Conservation (phyloP, 208 protist species). For the Trypanosoma theileri region DNA sequence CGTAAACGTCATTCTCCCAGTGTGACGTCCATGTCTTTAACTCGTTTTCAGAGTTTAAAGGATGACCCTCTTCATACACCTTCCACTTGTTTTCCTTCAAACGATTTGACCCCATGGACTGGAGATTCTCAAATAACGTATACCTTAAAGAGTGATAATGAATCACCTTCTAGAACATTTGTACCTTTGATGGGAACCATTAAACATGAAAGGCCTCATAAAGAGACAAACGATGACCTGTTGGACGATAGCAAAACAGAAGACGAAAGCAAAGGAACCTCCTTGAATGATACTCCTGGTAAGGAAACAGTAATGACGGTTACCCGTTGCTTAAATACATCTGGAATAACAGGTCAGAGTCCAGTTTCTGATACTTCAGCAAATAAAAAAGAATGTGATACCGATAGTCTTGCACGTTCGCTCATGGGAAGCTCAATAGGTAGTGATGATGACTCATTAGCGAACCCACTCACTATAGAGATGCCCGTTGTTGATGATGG, state of each 20-base stretch:
- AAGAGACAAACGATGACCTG: neutral
- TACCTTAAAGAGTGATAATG: neutral
- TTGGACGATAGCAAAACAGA: too few species aligned
- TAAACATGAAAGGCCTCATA: neutral
- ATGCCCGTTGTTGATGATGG: neutral
- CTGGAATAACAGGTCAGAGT: too few species aligned
- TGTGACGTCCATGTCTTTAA: slow-evolving; percentile 7
- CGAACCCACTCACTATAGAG: neutral
- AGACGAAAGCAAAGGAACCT: too few species aligned
- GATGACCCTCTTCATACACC: slow-evolving; percentile 12
- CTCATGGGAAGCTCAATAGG: neutral
- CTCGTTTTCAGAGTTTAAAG: neutral
- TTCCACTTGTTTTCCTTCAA: neutral
- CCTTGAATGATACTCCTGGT: too few species aligned
- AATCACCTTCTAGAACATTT: neutral
- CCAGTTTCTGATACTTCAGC: too few species aligned
- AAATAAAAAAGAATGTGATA: too few species aligned
- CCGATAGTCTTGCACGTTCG: slow-evolving; percentile 8
- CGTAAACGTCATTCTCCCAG: slow-evolving; percentile 1
- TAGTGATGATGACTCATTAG: neutral
- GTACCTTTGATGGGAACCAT: neutral
- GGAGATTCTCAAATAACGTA: neutral
- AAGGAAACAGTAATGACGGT: too few species aligned
- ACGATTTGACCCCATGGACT: neutral
- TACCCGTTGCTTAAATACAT: too few species aligned